A percentile compares a stretch with the other conserved stretches of the same genome.
Conservation (phyloP, 179 eudicot genomes). For the Spinacia oleracea region DNA sequence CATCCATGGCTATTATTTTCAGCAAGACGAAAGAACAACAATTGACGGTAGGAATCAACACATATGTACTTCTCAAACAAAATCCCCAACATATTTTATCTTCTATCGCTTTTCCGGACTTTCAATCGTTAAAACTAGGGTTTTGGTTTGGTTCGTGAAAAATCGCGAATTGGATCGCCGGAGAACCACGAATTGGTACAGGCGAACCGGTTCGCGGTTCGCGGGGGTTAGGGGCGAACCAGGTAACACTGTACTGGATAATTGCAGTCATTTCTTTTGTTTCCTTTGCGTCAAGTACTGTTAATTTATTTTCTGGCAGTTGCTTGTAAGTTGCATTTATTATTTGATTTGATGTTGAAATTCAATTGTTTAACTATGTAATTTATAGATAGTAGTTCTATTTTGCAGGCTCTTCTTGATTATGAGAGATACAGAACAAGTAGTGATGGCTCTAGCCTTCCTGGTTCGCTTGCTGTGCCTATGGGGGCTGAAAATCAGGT, state of each 20-base stretch:
- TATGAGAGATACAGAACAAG: conserved; percentile 42
- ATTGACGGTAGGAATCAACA: no score
- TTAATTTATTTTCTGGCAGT: neutral
- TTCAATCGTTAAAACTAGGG: no score
- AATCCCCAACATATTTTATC: no score
- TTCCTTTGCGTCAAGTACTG: neutral
- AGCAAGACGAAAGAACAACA: no score
- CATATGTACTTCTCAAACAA: no score
- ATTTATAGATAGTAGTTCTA: conserved; percentile 9
- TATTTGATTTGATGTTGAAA: neutral
- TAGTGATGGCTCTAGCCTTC: conserved; percentile 36
- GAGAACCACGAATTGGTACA: no score
- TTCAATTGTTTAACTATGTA: conserved; percentile 5
- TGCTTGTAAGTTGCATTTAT: conserved; percentile 1
- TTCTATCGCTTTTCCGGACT: no score
- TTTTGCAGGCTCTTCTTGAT: conserved; percentile 49
- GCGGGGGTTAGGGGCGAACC: no score
- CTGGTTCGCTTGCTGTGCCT: conserved; percentile 36
- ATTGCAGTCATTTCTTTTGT: neutral
- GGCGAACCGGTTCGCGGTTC: no score
- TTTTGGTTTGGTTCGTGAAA: no score
- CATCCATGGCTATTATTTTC: no score
- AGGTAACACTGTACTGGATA: neutral
- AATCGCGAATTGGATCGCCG: no score
- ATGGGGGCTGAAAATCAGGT: conserved; percentile 42